A percentile compares a stretch with the other conserved stretches of the same genome.
phyloP scores from a whole-genome alignment of 2,329 filamentous ascomycete genomes.

The Pestalotiopsis sp. region DNA sequence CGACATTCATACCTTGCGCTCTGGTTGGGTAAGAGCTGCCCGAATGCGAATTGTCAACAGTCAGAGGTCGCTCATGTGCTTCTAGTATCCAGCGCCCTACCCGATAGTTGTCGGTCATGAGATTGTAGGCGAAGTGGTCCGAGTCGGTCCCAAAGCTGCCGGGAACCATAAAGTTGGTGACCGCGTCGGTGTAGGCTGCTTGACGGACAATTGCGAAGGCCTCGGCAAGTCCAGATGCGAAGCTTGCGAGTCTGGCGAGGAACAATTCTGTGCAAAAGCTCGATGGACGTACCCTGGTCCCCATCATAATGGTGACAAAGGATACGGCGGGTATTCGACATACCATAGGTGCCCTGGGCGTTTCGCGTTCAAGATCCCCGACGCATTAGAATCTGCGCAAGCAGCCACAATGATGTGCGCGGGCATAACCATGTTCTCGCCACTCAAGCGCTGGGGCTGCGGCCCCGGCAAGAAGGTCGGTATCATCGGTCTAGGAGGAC shows the following conservation, averaged over 20 bases:
- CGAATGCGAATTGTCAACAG: not conserved
- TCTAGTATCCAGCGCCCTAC: conserved; percentile 21
- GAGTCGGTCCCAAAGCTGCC: conserved; percentile 39
- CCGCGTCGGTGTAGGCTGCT: conserved; percentile 53
- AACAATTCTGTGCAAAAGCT: conserved; percentile 28
- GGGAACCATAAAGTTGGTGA: conserved; percentile 50
- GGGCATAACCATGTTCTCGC: conserved; percentile 65
- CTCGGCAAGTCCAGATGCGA: conserved; percentile 23
- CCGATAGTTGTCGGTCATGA: conserved; percentile 49
- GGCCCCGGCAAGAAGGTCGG: conserved; percentile 68
- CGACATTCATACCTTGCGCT: conserved; percentile 46
- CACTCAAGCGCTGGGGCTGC: conserved; percentile 59
- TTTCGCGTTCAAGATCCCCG: conserved; percentile 48
- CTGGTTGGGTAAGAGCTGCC: conserved; percentile 27
- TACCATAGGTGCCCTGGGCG: conserved; percentile 22
- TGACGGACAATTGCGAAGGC: conserved; percentile 44
- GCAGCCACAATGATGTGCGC: conserved; percentile 68
- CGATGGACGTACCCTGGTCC: conserved; percentile 47
- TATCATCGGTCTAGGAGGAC: conserved; percentile 65
- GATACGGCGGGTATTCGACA: conserved; percentile 53
- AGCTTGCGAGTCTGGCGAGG: conserved; percentile 19
- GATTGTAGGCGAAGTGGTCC: conserved; percentile 47
- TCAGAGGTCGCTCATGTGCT: not conserved
- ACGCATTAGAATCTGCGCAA: conserved; percentile 32
- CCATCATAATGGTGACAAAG: conserved; percentile 51